Base-by-base conservation (phyloP, 148 eudicot genomes). In the Talinum fruticosum region DNA sequence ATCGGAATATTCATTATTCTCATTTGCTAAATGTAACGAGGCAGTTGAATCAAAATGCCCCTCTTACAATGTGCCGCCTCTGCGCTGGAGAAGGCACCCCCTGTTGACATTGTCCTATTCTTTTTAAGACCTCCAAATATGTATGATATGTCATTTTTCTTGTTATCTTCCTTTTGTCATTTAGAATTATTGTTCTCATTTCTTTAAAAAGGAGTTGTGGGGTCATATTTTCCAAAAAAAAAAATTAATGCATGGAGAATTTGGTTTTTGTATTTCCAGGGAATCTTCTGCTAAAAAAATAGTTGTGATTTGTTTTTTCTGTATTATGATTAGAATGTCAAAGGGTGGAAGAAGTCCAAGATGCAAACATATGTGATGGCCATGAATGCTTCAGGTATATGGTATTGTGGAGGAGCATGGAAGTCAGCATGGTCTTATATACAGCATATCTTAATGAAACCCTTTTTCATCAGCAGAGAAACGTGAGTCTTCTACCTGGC, bases 31-130 rank as follows among this genome's bases (percentile, higher is more conserved):
- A 70, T 34, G 53, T n/a, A 67, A 49, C 30, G 83, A 81, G 80
- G 53, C 84, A 67, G 32, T 38, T 72, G 47, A 72, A 53, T 66
- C 38, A 66, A 72, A 81, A n/a, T 72, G 80, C 16, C 83, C 69
- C 66, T 79, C 67, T 34, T 30, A 28, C 12, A 38, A 66, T 73
- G 23, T 45, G 76, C n/a, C 70, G 75, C 37, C 84, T 77, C 78
- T 67, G 33, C 21, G 30, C 45, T 77, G 59, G 51, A 77, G 70
- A 77, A 77, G 77, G 61, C 84, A 81, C 80, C 73, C 70, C 45
- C 57, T 72, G 65, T 26, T 71, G 80, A 79, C 72, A 19, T 5
- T 49, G 67, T 73, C 82, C 51, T 49, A 49, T 26, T 35, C 29
- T 79, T 74, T 26, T 24, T 59, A 0, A 33, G 51, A 66, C 16